Evolutionary conservation across 441 rosid species (phyloP), one percentile per base, ranked within the genome.

Genomic region (Pelargonium australe): DNA sequence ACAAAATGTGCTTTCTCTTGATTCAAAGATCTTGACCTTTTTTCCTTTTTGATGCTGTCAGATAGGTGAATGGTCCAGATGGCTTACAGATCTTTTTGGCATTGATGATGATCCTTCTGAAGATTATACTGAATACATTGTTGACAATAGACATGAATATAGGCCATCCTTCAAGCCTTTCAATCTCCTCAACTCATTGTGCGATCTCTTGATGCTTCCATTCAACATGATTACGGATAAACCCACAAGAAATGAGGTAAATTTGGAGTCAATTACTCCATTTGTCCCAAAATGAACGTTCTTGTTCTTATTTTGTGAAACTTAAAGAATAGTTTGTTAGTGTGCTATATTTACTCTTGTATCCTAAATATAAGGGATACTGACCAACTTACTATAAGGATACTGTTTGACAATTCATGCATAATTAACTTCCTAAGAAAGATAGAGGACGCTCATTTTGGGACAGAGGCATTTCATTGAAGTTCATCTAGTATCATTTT

Each of bases 181-280:
- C 79, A 79, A 79, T 82, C 97, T 89, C 69, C 93, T 95, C 43
- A 88, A 90, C 75, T 91, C 99, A 2, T 75, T 92, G 75, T 92
- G 98, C 71, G 98, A 92, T 79, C 94, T 95, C 58, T 86, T 92
- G 98, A 95, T 95, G 98, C 96, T 95, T 80, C 98, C 99, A 11
- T 90, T 90, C 79, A 97, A 90, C 79, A 80, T 89, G 95, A 91
- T 95, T 65, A 78, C 88, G 68, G 76, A 82, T 77, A 83, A 70
- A 75, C 71, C 85, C 70, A 84, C 88, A 72, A 79, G 96, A 79
- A 85, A 88, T 87, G 99, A 90, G 96, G 99, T 92, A 61, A 67
- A 68, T 40, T 60, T 19, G 5, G 20, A 60, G 28, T 60, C 63
- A 23, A 9, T 20, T 60, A 60, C 25, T 60, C 41, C 7, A 37